These are phyloP conservation scores for Giardia muris DNA, from an alignment of 208 protist species.

Conservation along the genomic window DNA sequence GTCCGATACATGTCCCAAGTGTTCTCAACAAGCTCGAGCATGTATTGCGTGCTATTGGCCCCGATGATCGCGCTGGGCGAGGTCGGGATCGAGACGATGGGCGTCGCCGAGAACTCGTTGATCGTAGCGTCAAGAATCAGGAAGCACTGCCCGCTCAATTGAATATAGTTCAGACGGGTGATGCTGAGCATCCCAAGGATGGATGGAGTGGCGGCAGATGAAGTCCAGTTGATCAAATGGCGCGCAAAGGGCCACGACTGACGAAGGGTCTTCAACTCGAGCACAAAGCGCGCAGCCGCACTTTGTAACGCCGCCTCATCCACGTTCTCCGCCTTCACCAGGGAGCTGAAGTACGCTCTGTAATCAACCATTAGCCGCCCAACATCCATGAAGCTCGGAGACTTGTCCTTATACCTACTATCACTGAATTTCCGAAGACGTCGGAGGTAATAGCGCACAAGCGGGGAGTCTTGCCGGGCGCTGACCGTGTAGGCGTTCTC, in stretches of 20 bases:
- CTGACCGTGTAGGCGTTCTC: background rate
- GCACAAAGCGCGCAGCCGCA: background rate
- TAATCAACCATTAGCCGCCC: background rate
- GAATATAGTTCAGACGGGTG: too few relatives aligned
- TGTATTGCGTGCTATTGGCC: too few relatives aligned
- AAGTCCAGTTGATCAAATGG: background rate
- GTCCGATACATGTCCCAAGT: too few relatives aligned
- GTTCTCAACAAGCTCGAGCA: too few relatives aligned
- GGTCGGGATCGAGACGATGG: too few relatives aligned
- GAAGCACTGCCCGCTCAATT: too few relatives aligned
- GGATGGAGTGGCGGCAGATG: too few relatives aligned
- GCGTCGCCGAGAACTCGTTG: too few relatives aligned
- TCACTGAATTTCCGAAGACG: background rate
- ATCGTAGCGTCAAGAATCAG: too few relatives aligned
- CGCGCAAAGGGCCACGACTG: background rate
- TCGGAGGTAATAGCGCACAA: background rate
- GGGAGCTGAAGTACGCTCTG: background rate
- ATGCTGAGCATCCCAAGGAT: too few relatives aligned
- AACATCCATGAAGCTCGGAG: background rate
- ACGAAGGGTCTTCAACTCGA: background rate
- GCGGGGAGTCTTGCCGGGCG: background rate
- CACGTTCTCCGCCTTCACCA: background rate
- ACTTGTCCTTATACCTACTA: background rate
- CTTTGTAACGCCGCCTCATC: background rate
- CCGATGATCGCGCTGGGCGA: too few relatives aligned